A percentile compares a stretch with the other conserved stretches of the same genome.
These are phyloP conservation scores for Aureobasidium vineae DNA, from an alignment of 2,329 filamentous ascomycete species.

Conservation along the genomic window DNA sequence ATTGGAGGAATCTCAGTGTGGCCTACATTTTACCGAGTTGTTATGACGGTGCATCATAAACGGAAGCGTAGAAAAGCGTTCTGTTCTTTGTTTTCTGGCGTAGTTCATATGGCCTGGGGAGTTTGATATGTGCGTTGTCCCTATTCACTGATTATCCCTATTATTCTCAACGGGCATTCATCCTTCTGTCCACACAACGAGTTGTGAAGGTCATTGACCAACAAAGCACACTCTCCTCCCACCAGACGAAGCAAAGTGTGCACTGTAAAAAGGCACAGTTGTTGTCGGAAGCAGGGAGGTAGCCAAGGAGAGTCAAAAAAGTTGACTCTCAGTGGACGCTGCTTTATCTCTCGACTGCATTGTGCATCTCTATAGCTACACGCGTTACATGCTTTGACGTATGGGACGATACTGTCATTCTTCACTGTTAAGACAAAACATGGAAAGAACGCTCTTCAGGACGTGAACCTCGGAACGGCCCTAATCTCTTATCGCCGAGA, in stretches of 20 bases:
- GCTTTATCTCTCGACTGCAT: not conserved
- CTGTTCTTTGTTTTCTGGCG: conserved; percentile 8
- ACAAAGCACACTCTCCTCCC: not conserved
- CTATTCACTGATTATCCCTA: not conserved
- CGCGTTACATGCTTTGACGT: not conserved
- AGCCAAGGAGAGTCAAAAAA: not conserved
- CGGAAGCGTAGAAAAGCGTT: conserved; percentile 21
- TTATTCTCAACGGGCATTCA: too few relatives aligned
- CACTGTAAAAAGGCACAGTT: not conserved
- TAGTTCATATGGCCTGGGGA: not conserved
- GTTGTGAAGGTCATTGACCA: not conserved
- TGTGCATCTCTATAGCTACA: not conserved
- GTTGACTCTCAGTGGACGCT: not conserved
- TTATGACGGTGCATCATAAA: not conserved
- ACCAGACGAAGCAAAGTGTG: too few relatives aligned
- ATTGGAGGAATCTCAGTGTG: not conserved
- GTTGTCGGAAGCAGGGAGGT: not conserved
- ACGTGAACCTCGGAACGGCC: too few relatives aligned
- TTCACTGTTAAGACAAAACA: not conserved
- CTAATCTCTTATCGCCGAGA: not conserved
- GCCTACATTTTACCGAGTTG: not conserved
- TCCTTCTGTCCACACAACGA: not conserved
- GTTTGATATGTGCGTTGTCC: conserved; percentile 11
- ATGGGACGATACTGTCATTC: not conserved
- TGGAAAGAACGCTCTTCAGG: not conserved